Base-by-base conservation (phyloP, 805 yeast genomes). In the Starmera quercuum region DNA sequence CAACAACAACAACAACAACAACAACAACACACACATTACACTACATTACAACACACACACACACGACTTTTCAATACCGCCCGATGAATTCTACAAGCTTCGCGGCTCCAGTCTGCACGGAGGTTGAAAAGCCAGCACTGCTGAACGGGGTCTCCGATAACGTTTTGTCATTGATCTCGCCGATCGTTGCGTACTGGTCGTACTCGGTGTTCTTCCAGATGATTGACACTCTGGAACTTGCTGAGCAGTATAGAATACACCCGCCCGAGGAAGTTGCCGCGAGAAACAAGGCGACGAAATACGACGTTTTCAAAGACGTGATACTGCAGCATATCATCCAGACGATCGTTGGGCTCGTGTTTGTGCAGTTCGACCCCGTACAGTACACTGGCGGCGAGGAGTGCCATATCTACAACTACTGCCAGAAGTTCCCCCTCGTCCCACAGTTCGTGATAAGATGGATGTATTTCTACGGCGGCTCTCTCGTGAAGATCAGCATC, bases 171-270 rank as follows among this genome's bases (percentile, higher is more conserved):
- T 58, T 88, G 29, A 59, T 75, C 3, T 66, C 78, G 2, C 97
- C 98, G 2, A 71, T 92, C 4, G 64, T 77, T 3, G 87, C 80
- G 3, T 92, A 92, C 57, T 92, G 97, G 97, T 37, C 61, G 2
- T 75, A 78, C 47, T 82, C 95, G 4, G 50, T 72, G 19, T 58
- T 83, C 41, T 92, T 83, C 69, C 86, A 81, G 52, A 39, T 81
- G 7, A 61, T 88, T 33, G 97, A 92, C 56, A 70, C 69, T 28
- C 74, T 69, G 45, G 73, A 84, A 51, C 62, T 86, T 42, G 85
- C 88, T 29, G 95, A 84, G 49, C 64, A 71, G 53, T 86, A 84
- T 61, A 70, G 97, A 45, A 86, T 92, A 33, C 98, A 92, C 56
- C 88, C 97, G 15, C 78, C 88, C 25, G 94, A 82, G 46, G 97